Base-by-base conservation (phyloP, 1,284 basidiomycete genomes). In the Volvariella surrecta region DNA sequence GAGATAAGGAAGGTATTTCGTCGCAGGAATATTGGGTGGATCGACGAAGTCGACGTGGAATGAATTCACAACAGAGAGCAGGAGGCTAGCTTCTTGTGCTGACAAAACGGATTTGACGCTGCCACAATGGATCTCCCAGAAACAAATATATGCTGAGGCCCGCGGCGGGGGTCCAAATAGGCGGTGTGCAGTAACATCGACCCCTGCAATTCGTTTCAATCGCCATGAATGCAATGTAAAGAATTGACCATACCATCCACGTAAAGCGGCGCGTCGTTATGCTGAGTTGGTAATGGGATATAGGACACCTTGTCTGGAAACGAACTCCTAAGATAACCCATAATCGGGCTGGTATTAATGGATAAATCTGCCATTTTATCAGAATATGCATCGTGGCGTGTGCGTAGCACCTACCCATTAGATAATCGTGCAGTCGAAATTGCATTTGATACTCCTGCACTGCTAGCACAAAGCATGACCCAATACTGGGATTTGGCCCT, bases 111-210 rank as follows among this genome's bases (percentile, higher is more conserved):
- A 73, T 49, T 78, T 79, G 35, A 90, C 55, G 32, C 70, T 60
- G 1, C 87, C 86, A 18, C 90, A 37, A 16, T 65, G 63, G 37
- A 92, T 74, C 54, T 93, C 89, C 93, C 92, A 96, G 3, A 94
- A 74, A 56, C 91, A 95, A 6, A 93, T 67, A 56, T 96, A 96
- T 0, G 90, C 84, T 1, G 84, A 66, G 0, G 84, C 87, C n/a
- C 75, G 73, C 2, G 92, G 92, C 46, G 81, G 79, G 8, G 89
- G 87, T 3, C 92, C 92, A 54, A 95, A 93, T 10, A 96, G 64
- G 28, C 92, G 78, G 57, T 94, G 80, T 1, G 88, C 83, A 18
- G 78, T 77, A 45, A 96, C 76, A 47, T 87, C 78, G 47, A 95
- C 61, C 7, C 87, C 87, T 89, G 35, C 17, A 37, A 44, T 24